Evolutionary conservation across 1,284 basidiomycete species (phyloP), one percentile per base, ranked within the genome.

Genomic region (Rhodotorula sp.): DNA sequence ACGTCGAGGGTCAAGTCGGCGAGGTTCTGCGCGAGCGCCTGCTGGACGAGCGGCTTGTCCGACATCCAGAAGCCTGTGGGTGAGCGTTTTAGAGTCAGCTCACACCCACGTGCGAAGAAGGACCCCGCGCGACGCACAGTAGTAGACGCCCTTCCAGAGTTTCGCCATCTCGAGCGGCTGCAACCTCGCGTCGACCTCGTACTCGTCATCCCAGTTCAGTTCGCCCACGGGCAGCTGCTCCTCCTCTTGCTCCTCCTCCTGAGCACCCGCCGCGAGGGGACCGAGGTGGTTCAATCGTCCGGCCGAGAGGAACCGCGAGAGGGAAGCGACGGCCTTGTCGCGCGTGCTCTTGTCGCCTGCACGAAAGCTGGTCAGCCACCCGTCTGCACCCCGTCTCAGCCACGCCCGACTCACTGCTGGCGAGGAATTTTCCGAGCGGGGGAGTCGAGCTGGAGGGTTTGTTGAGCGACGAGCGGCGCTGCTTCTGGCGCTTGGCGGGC

Each of bases 81-180:
- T 24, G 54, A 5, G 18, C 4, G 7, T 6, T 10, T 37, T 14
- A 22, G 0, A 7, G 33, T 59, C 44, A 62, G 49, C 14, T 1
- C 10, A 6, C 1, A 7, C 17, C 24, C 4, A 18, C 10, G 12
- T 7, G 12, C 44, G 42, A 51, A 22, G 12, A 30, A n/a, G n/a
- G 8, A 18, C 12, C 33, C 8, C 61, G 10, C 20, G 42, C 29
- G 15, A 82, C 87, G 71, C 75, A 93, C 93, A 97, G 81, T 97
- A 98, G 82, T 96, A 99, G 63, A 99, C 86, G 0, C 95, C 95
- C 81, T 98, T 97, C 95, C 95, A 98, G 49, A 98, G 82, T 81
- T 94, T 96, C 70, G 87, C 85, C 87, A 97, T 90, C 79, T 98
- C 95, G 37, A 67, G 66, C 87, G 86, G 26, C 87, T 81, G 55